A percentile compares a stretch with the other conserved stretches of the same genome.
Conservation (phyloP, 805 yeast genomes). For the Wickerhamiella musiphila region DNA sequence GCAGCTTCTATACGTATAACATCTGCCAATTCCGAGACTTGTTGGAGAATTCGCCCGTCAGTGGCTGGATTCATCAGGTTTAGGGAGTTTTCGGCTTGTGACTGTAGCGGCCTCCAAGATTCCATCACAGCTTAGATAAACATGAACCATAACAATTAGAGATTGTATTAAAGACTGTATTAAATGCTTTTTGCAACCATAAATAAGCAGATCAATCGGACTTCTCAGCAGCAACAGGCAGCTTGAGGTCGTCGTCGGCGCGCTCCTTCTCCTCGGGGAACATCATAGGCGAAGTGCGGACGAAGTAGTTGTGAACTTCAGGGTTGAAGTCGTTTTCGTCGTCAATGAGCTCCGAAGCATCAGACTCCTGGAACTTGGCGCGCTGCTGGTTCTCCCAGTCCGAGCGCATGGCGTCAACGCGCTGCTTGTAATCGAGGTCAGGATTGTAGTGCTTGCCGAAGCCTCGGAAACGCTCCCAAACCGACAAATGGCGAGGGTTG, state of each 20-base stretch:
- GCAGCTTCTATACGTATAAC: too few species aligned
- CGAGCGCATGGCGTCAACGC: conserved; percentile 21
- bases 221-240: conserved; percentile 19
- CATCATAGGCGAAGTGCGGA: conserved; percentile 22
- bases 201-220: background rate
- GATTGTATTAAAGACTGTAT: background rate
- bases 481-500: conserved; percentile 21
- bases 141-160: too few species aligned
- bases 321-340: conserved; percentile 17
- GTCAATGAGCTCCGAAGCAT: conserved; percentile 5
- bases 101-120: too few species aligned
- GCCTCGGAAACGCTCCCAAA: conserved; percentile 22
- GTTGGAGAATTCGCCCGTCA: too few species aligned
- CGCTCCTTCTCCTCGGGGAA: conserved; percentile 14
- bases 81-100: too few species aligned
- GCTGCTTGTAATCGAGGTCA: conserved; percentile 24
- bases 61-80: too few species aligned
- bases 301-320: conserved; percentile 22
- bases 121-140: too few species aligned
- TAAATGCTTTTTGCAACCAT: background rate
- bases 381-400: conserved; percentile 24
- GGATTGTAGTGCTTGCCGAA: conserved; percentile 23
- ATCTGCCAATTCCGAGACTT: too few species aligned
- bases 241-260: conserved; percentile 17
- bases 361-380: conserved; percentile 15